These are phyloP conservation scores for Cladophialophora bantiana DNA, from an alignment of 2,329 filamentous ascomycete species.

Conservation along the genomic window DNA sequence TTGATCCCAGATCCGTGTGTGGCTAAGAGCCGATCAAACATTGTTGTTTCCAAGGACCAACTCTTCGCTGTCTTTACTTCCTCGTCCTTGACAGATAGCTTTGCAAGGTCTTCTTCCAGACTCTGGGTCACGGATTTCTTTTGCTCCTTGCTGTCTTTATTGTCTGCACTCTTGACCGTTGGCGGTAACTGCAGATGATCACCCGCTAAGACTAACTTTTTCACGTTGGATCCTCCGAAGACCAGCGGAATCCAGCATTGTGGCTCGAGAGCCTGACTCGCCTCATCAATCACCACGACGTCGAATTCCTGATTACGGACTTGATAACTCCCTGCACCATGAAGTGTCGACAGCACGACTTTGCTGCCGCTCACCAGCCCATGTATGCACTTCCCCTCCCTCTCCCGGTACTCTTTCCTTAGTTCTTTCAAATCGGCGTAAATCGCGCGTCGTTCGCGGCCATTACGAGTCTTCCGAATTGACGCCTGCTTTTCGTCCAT, in stretches of 20 bases:
- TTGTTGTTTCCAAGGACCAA: constrained; percentile 79
- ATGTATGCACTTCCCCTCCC: constrained; percentile 81
- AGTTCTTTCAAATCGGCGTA: constrained; percentile 86
- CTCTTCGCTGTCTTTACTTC: constrained; percentile 52
- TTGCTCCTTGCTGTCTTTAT: constrained; percentile 45
- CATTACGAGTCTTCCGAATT: constrained; percentile 84
- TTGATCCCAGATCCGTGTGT: constrained; percentile 86
- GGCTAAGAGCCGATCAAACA: constrained; percentile 86
- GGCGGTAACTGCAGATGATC: constrained; percentile 94
- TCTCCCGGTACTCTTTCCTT: constrained; percentile 83
- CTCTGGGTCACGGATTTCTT: constrained; percentile 52
- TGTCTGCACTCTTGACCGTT: constrained; percentile 75
- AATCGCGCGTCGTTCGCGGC: constrained; percentile 78
- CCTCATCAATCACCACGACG: constrained; percentile 94
- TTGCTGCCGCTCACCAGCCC: constrained; percentile 78
- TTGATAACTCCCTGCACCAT: constrained; percentile 72
- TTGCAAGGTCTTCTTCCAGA: constrained; percentile 48
- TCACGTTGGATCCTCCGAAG: constrained; percentile 56
- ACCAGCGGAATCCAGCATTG: constrained; percentile 96
- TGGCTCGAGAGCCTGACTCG: constrained; percentile 91
- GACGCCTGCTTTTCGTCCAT: constrained; percentile 92
- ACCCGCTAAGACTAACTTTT: constrained; percentile 87
- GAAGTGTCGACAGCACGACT: constrained; percentile 89
- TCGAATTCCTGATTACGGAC: constrained; percentile 85
- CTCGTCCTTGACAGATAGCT: constrained; percentile 44